These are phyloP conservation scores for Ramicandelaber brevisporus DNA, from an alignment of 192 early-diverging fungal genomes.

Conservation along the genomic window DNA sequence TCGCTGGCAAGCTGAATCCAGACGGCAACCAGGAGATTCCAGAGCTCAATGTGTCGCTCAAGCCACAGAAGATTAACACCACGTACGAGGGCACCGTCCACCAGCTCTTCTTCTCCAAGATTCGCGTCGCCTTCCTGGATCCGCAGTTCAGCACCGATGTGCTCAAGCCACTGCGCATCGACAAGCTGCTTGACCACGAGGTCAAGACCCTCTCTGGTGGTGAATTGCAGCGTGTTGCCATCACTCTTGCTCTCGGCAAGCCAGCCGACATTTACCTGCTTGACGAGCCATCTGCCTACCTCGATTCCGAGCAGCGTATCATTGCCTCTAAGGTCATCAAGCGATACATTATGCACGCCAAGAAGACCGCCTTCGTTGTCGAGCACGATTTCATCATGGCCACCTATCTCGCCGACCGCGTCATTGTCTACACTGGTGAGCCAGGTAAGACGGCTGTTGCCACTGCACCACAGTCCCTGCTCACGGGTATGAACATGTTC, in stretches of 20 bases:
- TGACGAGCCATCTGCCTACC: slow-evolving; percentile 92
- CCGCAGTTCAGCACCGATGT: slow-evolving; percentile 95
- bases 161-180: slow-evolving; percentile 78
- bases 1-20: slow-evolving; percentile 57
- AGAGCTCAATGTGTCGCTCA: slow-evolving; percentile 74
- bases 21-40: slow-evolving; percentile 54
- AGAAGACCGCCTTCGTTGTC: slow-evolving; percentile 93
- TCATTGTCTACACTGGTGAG: slow-evolving; percentile 80
- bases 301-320: slow-evolving; percentile 98
- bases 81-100: slow-evolving; percentile 84
- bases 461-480: slow-evolving; percentile 61
- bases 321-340: slow-evolving; percentile 97
- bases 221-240: slow-evolving; percentile 97
- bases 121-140: slow-evolving; percentile 59
- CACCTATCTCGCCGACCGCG: slow-evolving; percentile 88
- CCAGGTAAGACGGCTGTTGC: slow-evolving; percentile 70
- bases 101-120: slow-evolving; percentile 71
- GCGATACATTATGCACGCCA: slow-evolving; percentile 82
- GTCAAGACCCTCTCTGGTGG: slow-evolving; percentile 76
- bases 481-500: slow-evolving; percentile 94
- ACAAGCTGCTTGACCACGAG: slow-evolving; percentile 77
- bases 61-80: slow-evolving; percentile 96
- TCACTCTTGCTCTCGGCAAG: slow-evolving; percentile 64
- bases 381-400: slow-evolving; percentile 99
- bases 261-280: slow-evolving; percentile 93